phyloP scores from a whole-genome alignment of 305 asterid species.

The Fraxinus angustifolia region DNA sequence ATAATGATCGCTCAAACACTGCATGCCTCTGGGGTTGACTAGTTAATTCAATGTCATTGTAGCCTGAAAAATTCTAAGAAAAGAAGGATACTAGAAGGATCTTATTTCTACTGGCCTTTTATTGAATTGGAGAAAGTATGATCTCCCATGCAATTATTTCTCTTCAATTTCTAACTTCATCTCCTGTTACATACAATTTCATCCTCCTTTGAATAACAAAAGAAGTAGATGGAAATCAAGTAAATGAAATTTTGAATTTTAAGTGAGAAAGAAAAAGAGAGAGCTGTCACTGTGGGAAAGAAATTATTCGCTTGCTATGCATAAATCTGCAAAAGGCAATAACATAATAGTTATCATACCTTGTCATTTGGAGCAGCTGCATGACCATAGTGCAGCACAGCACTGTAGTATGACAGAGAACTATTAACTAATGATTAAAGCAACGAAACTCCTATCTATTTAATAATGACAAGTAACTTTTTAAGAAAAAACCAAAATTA shows the following conservation, averaged over 20 bases:
- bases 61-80: slow-evolving; percentile 9
- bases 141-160: slow-evolving; percentile 2
- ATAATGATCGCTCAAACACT: slow-evolving; percentile 2
- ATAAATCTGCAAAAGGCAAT: slow-evolving; percentile 21
- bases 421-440: slow-evolving; percentile 25
- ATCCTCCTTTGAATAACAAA: slow-evolving; percentile 9
- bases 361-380: slow-evolving; percentile 97
- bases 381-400: slow-evolving; percentile 97
- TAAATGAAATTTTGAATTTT: neutral
- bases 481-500: neutral
- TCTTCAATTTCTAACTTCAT: neutral
- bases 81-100: neutral
- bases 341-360: slow-evolving; percentile 45
- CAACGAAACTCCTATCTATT: slow-evolving; percentile 16
- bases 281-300: neutral
- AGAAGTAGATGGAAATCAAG: slow-evolving; percentile 14
- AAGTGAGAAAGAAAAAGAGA: neutral
- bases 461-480: neutral
- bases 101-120: slow-evolving; percentile 7
- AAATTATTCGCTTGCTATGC: neutral
- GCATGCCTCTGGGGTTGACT: neutral
- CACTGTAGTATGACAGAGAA: slow-evolving; percentile 42
- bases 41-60: slow-evolving; percentile 3
- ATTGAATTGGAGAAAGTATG: neutral
- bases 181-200: neutral